A percentile compares a stretch with the other conserved stretches of the same genome.
Conservation (phyloP, 2,329 filamentous ascomycete genomes). For the Huntiella abstrusa region DNA sequence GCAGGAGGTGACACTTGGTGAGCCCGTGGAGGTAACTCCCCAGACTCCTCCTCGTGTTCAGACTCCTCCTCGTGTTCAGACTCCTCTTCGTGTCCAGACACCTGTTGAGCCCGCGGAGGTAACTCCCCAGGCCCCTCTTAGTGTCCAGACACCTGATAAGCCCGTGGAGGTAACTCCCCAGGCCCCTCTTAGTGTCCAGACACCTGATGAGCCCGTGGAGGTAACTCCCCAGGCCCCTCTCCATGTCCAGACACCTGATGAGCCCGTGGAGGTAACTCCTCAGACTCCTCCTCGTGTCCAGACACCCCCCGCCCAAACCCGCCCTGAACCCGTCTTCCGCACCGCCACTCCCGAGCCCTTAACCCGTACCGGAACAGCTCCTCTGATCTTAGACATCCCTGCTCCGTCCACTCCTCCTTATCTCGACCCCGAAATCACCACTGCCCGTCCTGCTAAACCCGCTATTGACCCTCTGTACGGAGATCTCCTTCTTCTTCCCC, state of each 20-base stretch:
- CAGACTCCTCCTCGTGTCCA: not conserved
- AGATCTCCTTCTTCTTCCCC: slow-evolving; percentile 44
- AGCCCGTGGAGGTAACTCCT: not conserved
- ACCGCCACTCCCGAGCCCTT: not conserved
- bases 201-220: too few species aligned
- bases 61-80: too few species aligned
- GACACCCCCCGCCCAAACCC: not conserved
- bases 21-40: too few species aligned
- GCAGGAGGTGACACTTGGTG: slow-evolving; percentile 13
- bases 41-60: too few species aligned
- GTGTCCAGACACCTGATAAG: too few species aligned
- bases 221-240: too few species aligned
- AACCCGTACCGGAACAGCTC: not conserved
- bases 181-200: too few species aligned
- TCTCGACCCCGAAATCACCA: slow-evolving; percentile 20
- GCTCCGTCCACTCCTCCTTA: slow-evolving; percentile 16
- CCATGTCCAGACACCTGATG: too few species aligned
- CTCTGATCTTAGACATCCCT: not conserved
- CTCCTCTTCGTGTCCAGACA: too few species aligned
- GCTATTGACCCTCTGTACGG: slow-evolving; percentile 49
- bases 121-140: too few species aligned
- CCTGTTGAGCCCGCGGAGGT: too few species aligned
- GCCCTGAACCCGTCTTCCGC: not conserved
- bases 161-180: too few species aligned
- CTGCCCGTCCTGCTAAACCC: slow-evolving; percentile 38